These are phyloP conservation scores for Macadamia tetraphylla DNA, from an alignment of 164 flowering plant species.

Conservation along the genomic window DNA sequence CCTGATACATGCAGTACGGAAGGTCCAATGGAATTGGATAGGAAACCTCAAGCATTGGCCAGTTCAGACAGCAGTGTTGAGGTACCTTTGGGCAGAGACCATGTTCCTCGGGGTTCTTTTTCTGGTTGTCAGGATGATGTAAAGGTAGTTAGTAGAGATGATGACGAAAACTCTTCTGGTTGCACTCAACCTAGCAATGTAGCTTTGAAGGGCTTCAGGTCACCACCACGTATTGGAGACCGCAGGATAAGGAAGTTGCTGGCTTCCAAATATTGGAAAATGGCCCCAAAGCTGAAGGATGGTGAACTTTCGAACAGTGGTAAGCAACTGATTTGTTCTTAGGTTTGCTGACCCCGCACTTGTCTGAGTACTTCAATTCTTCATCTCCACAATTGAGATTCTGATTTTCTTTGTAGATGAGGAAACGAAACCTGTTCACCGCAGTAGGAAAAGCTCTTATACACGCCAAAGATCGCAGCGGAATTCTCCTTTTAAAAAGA, in stretches of 20 bases:
- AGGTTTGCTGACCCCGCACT: not conserved
- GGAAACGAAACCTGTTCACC: slow-evolving; percentile 35
- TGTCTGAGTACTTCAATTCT: not conserved
- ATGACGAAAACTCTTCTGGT: slow-evolving; percentile 88
- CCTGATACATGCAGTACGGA: slow-evolving; percentile 27
- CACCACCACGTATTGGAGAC: slow-evolving; percentile 47
- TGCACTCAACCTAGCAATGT: slow-evolving; percentile 56
- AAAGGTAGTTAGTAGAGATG: slow-evolving; percentile 75
- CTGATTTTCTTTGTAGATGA: slow-evolving; percentile 33
- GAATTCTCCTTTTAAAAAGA: slow-evolving; percentile 63
- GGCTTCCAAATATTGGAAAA: slow-evolving; percentile 62
- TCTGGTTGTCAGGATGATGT: slow-evolving; percentile 38
- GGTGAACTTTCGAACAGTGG: slow-evolving; percentile 40
- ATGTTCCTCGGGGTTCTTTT: slow-evolving; percentile 27
- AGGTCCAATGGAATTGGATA: slow-evolving; percentile 30
- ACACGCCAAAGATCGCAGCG: slow-evolving; percentile 63
- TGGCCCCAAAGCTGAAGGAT: slow-evolving; percentile 48
- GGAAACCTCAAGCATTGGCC: slow-evolving; percentile 39
- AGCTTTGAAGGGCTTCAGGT: slow-evolving; percentile 34
- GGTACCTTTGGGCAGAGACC: slow-evolving; percentile 30
- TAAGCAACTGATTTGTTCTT: slow-evolving; percentile 20
- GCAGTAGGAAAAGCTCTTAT: slow-evolving; percentile 39
- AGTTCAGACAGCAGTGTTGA: slow-evolving; percentile 52
- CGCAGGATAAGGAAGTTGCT: slow-evolving; percentile 58
- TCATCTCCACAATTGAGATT: not conserved